These are phyloP conservation scores for Carex pumila DNA, from an alignment of 176 grass and related monocot species.

Conservation along the genomic window DNA sequence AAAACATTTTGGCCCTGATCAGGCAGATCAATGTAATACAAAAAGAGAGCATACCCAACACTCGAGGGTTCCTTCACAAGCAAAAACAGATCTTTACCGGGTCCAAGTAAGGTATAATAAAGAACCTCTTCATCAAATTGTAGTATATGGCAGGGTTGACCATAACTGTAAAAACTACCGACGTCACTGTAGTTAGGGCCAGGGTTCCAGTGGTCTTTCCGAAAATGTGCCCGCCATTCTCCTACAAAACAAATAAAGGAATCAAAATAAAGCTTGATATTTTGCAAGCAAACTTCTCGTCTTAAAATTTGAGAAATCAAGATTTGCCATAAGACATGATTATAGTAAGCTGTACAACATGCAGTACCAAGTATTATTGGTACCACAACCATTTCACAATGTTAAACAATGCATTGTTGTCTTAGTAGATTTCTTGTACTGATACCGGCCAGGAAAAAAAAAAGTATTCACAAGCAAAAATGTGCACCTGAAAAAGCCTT, in stretches of 20 bases:
- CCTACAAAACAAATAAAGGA: not conserved
- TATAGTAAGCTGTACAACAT: too few species aligned
- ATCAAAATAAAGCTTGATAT: not conserved
- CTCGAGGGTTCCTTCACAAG: conserved; percentile 34
- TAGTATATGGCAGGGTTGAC: conserved; percentile 15
- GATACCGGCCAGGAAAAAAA: too few species aligned
- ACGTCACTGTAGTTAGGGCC: too few species aligned
- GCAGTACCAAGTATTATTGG: too few species aligned
- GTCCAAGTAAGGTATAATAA: conserved; percentile 45
- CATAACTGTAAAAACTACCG: conserved; percentile 22
- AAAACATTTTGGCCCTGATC: conserved; percentile 31
- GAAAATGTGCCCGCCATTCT: conserved; percentile 50
- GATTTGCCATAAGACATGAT: too few species aligned
- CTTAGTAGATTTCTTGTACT: too few species aligned
- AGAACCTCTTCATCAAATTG: conserved; percentile 26
- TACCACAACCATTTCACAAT: too few species aligned
- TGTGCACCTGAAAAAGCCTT: conserved; percentile 25
- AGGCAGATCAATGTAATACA: conserved; percentile 31
- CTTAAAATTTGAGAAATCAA: not conserved
- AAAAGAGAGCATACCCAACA: conserved; percentile 33
- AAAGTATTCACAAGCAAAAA: not conserved
- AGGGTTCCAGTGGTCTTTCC: conserved; percentile 26
- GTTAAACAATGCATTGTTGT: too few species aligned
- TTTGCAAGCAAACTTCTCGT: not conserved
- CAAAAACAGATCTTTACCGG: conserved; percentile 57